Conservation (phyloP, 257 asterid species). For the Fraxinus excelsior region DNA sequence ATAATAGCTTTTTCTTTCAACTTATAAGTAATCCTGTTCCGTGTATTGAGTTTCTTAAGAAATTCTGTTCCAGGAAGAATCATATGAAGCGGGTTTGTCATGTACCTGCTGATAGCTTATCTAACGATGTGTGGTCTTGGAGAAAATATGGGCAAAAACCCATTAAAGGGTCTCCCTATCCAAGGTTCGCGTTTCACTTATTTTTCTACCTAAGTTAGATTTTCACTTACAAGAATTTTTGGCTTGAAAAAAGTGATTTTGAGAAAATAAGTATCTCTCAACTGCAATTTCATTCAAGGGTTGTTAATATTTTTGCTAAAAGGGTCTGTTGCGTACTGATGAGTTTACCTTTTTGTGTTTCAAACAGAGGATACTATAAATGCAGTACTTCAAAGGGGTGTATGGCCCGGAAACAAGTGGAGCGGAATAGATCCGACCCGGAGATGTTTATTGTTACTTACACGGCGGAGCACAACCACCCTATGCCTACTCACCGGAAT, state of each 20-base stretch:
- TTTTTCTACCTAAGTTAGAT: not conserved
- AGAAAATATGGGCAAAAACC: slow-evolving; percentile 53
- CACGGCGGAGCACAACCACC: slow-evolving; percentile 69
- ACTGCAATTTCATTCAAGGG: not conserved
- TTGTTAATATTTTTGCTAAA: not conserved
- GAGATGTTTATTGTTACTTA: slow-evolving; percentile 59
- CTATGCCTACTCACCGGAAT: slow-evolving; percentile 55
- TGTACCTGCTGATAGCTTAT: slow-evolving; percentile 28
- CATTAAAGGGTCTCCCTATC: slow-evolving; percentile 47
- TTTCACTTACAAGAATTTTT: not conserved
- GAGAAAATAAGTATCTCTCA: not conserved
- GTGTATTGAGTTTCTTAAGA: not conserved
- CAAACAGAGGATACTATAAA: slow-evolving; percentile 55
- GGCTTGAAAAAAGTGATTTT: not conserved
- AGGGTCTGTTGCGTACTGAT: not conserved
- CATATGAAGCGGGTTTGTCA: slow-evolving; percentile 29
- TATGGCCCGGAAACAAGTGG: slow-evolving; percentile 73
- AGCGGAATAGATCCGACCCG: slow-evolving; percentile 57
- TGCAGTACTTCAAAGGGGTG: slow-evolving; percentile 65
- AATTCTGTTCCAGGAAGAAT: slow-evolving; percentile 33
- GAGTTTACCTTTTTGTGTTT: not conserved
- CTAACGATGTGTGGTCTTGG: slow-evolving; percentile 45
- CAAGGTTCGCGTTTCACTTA: slow-evolving; percentile 30
- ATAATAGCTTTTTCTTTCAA: not conserved
- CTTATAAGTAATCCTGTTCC: not conserved